These are phyloP conservation scores for Apiotrichum akiyoshidainum DNA, from an alignment of 1,284 basidiomycete genomes.

Conservation along the genomic window DNA sequence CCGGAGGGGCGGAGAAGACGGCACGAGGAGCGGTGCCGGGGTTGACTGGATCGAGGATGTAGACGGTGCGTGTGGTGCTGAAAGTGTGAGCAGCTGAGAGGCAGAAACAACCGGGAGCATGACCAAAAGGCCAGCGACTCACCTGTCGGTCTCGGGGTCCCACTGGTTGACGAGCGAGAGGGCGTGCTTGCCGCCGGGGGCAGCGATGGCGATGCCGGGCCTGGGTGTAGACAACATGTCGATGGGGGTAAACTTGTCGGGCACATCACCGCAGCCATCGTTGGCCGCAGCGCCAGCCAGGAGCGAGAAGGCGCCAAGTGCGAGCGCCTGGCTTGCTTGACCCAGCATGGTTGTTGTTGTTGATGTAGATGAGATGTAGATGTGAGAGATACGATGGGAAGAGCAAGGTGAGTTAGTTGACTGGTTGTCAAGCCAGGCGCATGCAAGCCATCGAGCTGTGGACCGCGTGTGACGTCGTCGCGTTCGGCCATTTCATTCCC, in stretches of 20 bases:
- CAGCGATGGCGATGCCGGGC: conserved; percentile 65
- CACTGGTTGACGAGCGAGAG: conserved; percentile 67
- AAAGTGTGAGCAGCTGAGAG: neutral
- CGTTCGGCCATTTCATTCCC: too few species aligned
- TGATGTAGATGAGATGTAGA: neutral
- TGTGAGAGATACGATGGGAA: too few species aligned
- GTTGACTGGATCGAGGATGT: conserved; percentile 38
- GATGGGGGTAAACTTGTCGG: conserved; percentile 61
- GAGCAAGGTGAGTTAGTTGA: too few species aligned
- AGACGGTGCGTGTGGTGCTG: conserved; percentile 68
- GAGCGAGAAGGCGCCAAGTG: neutral
- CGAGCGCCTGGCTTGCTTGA: neutral
- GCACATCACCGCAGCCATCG: neutral
- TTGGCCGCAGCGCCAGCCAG: neutral
- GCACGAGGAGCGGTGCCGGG: conserved; percentile 15
- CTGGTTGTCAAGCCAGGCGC: too few species aligned
- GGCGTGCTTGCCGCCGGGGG: conserved; percentile 63
- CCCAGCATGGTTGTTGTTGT: neutral
- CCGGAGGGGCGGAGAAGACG: conserved; percentile 24
- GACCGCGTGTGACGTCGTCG: too few species aligned
- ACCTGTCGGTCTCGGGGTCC: conserved; percentile 68
- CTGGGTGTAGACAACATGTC: conserved; percentile 70
- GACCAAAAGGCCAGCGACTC: conserved; percentile 38
- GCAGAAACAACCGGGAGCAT: neutral
- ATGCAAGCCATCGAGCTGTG: too few species aligned